Evolutionary conservation across 2,329 filamentous ascomycete genomes (phyloP).

Genomic region (Ophiostoma australiae): DNA sequence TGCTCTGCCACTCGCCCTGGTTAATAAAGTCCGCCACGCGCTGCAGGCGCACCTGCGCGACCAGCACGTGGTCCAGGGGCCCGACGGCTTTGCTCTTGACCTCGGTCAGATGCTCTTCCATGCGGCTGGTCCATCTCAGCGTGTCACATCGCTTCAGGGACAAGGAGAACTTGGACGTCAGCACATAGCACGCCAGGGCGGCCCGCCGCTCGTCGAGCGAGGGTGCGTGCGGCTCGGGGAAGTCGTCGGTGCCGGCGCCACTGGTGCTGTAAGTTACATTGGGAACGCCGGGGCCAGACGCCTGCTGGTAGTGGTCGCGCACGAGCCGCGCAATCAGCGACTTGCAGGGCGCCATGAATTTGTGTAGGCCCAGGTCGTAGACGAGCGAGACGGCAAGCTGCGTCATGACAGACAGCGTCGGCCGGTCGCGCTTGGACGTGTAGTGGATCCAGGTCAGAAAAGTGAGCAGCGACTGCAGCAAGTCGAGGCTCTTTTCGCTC

Average conservation of each 20-base stretch:
- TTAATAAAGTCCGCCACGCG: constrained; percentile 37
- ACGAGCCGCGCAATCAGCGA: constrained; percentile 23
- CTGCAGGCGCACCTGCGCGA: constrained; percentile 40
- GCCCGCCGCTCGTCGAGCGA: constrained; percentile 45
- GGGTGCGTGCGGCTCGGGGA: background rate
- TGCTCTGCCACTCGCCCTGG: constrained; percentile 28
- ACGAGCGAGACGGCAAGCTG: constrained; percentile 42
- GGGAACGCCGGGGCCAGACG: background rate
- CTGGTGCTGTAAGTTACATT: background rate
- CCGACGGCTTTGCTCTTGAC: constrained; percentile 45
- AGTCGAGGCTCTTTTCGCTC: constrained; percentile 46
- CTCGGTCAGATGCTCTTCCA: constrained; percentile 52
- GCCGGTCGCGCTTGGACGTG: constrained; percentile 34
- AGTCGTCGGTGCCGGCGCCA: constrained; percentile 24
- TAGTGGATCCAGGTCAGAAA: constrained; percentile 31
- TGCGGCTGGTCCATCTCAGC: constrained; percentile 53
- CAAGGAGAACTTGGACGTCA: constrained; percentile 32
- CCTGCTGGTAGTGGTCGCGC: constrained; percentile 20
- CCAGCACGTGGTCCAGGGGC: constrained; percentile 47
- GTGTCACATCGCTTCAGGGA: constrained; percentile 45
- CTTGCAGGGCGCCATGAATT: constrained; percentile 21
- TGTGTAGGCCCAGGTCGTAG: constrained; percentile 45
- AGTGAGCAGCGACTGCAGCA: constrained; percentile 45
- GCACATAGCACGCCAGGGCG: constrained; percentile 43
- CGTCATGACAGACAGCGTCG: constrained; percentile 41